Evolutionary conservation across 768 basidiomycete genomes (phyloP).

Genomic region (Auricularia sp.): DNA sequence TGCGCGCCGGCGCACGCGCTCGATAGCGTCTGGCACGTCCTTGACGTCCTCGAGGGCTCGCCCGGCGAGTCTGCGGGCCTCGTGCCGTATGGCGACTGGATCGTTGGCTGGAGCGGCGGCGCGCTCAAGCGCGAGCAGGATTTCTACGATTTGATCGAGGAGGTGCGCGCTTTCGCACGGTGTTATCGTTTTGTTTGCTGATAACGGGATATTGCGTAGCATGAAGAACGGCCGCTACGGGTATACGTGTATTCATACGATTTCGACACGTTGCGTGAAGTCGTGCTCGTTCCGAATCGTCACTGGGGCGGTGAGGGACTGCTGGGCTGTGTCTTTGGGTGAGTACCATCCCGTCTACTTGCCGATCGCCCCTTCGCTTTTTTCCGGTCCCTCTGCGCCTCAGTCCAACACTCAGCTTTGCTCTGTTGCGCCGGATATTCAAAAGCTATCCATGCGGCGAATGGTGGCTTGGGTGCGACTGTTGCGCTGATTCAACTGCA

Average conservation of each 20-base stretch:
- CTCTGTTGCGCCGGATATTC: no score
- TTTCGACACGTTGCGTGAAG: conserved; percentile 88
- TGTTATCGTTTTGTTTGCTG: not conserved
- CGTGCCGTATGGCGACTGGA: conserved; percentile 81
- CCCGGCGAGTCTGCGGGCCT: conserved; percentile 95
- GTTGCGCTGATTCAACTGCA: no score
- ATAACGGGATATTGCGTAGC: conserved; percentile 35
- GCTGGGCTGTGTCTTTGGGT: conserved; percentile 94
- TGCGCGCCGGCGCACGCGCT: conserved; percentile 83
- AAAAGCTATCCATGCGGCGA: no score
- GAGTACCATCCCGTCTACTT: conserved; percentile 19
- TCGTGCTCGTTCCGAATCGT: conserved; percentile 88
- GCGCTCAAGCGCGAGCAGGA: conserved; percentile 85
- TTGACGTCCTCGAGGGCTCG: conserved; percentile 92
- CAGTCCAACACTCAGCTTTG: no score
- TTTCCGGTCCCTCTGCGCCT: no score
- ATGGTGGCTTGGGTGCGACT: no score
- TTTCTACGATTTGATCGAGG: conserved; percentile 93
- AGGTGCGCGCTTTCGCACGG: conserved; percentile 40
- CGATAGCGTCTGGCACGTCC: conserved; percentile 97
- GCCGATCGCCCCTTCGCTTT: no score
- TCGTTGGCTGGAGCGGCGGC: conserved; percentile 91
- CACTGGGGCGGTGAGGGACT: conserved; percentile 97
- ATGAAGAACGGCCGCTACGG: conserved; percentile 85
- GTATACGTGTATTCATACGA: conserved; percentile 97